A percentile compares a stretch with the other conserved stretches of the same genome.
Evolutionary conservation across 2,329 filamentous ascomycete species (phyloP).

Genomic region (Pseudogymnoascus sp.): DNA sequence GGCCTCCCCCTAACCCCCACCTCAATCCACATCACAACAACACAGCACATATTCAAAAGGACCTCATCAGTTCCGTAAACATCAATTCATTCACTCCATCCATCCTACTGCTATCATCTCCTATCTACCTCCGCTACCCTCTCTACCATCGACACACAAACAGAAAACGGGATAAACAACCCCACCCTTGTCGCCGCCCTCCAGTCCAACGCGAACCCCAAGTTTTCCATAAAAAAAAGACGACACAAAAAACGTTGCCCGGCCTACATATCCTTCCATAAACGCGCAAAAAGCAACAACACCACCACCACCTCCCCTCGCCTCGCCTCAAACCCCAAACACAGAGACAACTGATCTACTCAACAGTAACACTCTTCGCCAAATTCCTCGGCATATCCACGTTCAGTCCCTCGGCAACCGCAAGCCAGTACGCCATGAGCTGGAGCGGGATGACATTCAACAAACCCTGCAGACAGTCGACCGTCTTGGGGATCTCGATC

Average conservation of each 20-base stretch:
- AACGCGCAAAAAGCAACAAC: neutral
- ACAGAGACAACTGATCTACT: no score
- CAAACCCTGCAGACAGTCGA: conserved; percentile 91
- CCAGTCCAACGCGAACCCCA: neutral
- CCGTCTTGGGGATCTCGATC: conserved; percentile 94
- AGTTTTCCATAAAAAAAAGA: neutral
- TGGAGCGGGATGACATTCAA: conserved; percentile 97
- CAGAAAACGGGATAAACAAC: neutral
- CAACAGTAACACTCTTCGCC: conserved; percentile 97
- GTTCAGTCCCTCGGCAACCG: conserved; percentile 90
- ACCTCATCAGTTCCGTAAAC: neutral
- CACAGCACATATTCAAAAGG: no score
- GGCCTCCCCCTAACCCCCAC: no score
- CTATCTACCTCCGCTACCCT: neutral
- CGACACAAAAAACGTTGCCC: neutral
- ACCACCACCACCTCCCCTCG: no score
- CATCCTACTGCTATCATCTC: no score
- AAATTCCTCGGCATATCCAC: conserved; percentile 98
- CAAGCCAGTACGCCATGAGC: conserved; percentile 98
- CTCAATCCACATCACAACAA: no score
- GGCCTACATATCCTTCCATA: neutral
- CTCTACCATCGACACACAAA: neutral
- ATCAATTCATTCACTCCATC: neutral
- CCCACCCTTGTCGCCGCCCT: neutral
- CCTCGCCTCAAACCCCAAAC: no score